Evolutionary conservation across 257 asterid species (phyloP), one percentile per base, ranked within the genome.

Genomic region (Solanum paucissectum): DNA sequence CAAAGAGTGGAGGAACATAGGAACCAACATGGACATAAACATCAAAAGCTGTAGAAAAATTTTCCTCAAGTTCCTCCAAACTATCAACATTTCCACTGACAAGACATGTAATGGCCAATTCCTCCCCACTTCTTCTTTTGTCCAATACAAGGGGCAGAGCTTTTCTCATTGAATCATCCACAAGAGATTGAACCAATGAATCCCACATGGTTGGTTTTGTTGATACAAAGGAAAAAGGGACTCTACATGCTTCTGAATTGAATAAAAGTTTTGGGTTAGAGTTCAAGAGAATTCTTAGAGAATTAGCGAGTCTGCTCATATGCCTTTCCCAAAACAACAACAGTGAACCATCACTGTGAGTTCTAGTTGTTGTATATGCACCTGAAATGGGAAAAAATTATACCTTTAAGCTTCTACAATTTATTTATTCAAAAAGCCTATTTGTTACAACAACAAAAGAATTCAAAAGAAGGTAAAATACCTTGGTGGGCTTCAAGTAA

Each of bases 291-390:
- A 93, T 87, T 83, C 91, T 92, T 58, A 94, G 87, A 46, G 99
- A 97, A 91, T 93, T 90, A 12, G 98, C 91, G 46, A 97, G 93
- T 89, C 99, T 93, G 77, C 21, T 83, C 83, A 94, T 84, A 83
- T 97, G 99, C 76, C 98, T 93, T 60, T 92, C 94, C 99, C 98
- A 97, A 90, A 96, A 96, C 77, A 96, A 87, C 91, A 97, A 84
- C 55, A 90, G 86, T 29, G 96, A 88, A 87, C 94, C 96, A 91
- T 90, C 91, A 89, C 88, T 94, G 88, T 90, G 95, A 88, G 99
- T 97, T 42, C 99, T 97, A 86, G 99, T 94, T 37, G 99, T 96
- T 83, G 99, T 97, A 88, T 97, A 97, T 55, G 97, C 98, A 87
- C 99, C 99, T 97, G 95, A 90, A 90, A 74, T 74, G 29, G 83